Evolutionary conservation across 768 basidiomycete genomes (phyloP).

Genomic region (Lactarius tabidus): DNA sequence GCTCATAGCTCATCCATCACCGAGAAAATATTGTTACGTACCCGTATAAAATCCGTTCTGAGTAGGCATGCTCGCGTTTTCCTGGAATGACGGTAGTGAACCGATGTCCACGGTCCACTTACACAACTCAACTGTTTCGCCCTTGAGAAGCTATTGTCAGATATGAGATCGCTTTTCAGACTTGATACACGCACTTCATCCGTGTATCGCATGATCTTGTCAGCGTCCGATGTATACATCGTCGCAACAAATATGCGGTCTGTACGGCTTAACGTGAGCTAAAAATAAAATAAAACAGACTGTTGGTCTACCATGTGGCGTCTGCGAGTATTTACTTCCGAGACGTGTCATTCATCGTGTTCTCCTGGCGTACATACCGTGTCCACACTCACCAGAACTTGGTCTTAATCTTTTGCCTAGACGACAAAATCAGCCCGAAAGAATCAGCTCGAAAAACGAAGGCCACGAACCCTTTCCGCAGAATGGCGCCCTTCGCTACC

Average conservation of each 20-base stretch:
- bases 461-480: constrained; percentile 72
- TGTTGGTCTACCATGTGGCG: constrained; percentile 40
- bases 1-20: background rate
- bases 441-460: constrained; percentile 6
- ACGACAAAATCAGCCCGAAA: constrained; percentile 28
- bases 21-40: constrained; percentile 31
- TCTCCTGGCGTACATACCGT: background rate
- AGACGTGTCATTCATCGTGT: constrained; percentile 4
- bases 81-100: constrained; percentile 72
- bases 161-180: background rate
- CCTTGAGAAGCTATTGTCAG: constrained; percentile 34
- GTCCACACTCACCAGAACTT: constrained; percentile 69
- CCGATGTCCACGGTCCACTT: constrained; percentile 86
- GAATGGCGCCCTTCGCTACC: constrained; percentile 80
- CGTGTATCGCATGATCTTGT: constrained; percentile 74
- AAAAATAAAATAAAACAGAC: constrained; percentile 12
- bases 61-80: constrained; percentile 55
- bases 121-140: constrained; percentile 69
- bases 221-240: constrained; percentile 72
- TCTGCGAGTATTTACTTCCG: constrained; percentile 68
- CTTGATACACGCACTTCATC: constrained; percentile 56
- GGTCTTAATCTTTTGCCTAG: constrained; percentile 74
- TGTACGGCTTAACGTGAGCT: constrained; percentile 29
- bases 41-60: constrained; percentile 76
- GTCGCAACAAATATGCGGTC: constrained; percentile 82